Base-by-base conservation (phyloP, 1,284 basidiomycete species). In the Chalciporus piperatoides region DNA sequence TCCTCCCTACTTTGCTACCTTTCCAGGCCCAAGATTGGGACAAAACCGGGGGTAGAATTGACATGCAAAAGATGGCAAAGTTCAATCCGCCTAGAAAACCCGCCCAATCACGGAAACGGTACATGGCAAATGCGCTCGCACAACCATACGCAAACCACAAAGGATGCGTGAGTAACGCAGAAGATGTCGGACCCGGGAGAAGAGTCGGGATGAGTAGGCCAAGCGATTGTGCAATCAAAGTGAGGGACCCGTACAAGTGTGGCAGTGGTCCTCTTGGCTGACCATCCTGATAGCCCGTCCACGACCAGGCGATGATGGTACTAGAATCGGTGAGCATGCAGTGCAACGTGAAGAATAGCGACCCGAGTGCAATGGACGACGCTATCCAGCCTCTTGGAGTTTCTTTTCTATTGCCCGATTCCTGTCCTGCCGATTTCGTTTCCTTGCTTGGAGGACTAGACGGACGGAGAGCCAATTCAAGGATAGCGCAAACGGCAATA, bases 241-340 rank as follows among this genome's bases (percentile, higher is more conserved):
- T 86, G 35, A 90, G 61, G 0, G 78, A 76, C 17, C 85, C 86
- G 61, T 91, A 84, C 2, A 86, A 69, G 60, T 90, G 82, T 2
- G 92, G 85, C 8, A 84, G 68, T 1, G 92, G 92, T 1, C 90
- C 91, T 37, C 71, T 78, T 0, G 94, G 90, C 6, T 60, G 60
- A 38, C 73, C 67, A 42, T 76, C 68, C 38, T 71, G 64, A 59
- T 86, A 96, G 2, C 94, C 94, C 0, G 88, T 88, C 92, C 92
- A 97, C 0, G 88, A 85, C 90, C 91, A 96, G 2, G 90, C 84
- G 53, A 96, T 81, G 48, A 95, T 77, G 0, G 92, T 94, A 52
- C 86, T 88, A 1, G 85, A 73, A 58, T 97, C 93, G 6, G 84
- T 82, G 37, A 92, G 72, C 49, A 92, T 77, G 30, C 82, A 86